Conservation (phyloP, 2,329 filamentous ascomycete genomes). For the Rutstroemia sp. region DNA sequence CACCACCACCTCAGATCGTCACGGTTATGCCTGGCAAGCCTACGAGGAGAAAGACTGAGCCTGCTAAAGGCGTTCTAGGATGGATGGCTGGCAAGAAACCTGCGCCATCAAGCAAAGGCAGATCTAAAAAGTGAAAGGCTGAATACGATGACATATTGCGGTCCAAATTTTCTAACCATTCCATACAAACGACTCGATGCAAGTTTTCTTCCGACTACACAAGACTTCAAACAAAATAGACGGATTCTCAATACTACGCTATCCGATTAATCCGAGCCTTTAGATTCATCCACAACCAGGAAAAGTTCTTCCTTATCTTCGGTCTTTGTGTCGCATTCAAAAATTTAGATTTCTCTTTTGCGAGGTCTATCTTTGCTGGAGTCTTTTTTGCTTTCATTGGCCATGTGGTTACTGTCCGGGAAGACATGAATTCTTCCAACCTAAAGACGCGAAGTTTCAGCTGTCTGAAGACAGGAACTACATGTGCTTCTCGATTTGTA, state of each 20-base stretch:
- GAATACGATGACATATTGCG: not conserved
- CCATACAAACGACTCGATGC: not conserved
- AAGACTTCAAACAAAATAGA: not conserved
- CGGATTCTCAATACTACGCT: not conserved
- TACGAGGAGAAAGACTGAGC: constrained; percentile 13
- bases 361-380: no score
- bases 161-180: not conserved
- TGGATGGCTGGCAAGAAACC: constrained; percentile 24
- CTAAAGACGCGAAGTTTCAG: no score
- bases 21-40: constrained; percentile 5
- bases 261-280: not conserved
- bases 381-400: no score
- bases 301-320: no score
- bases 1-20: constrained; percentile 1
- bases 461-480: not conserved
- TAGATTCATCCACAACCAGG: no score
- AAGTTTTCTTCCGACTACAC: not conserved
- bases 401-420: no score
- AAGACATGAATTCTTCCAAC: no score
- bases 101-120: constrained; percentile 25
- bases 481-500: not conserved
- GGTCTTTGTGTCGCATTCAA: no score
- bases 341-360: no score
- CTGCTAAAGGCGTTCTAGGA: constrained; percentile 18
- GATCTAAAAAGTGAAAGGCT: constrained; percentile 24